Evolutionary conservation across 495 filamentous ascomycete species (phyloP), one percentile per base, ranked within the genome.

Genomic region (Penicillium antarcticum): DNA sequence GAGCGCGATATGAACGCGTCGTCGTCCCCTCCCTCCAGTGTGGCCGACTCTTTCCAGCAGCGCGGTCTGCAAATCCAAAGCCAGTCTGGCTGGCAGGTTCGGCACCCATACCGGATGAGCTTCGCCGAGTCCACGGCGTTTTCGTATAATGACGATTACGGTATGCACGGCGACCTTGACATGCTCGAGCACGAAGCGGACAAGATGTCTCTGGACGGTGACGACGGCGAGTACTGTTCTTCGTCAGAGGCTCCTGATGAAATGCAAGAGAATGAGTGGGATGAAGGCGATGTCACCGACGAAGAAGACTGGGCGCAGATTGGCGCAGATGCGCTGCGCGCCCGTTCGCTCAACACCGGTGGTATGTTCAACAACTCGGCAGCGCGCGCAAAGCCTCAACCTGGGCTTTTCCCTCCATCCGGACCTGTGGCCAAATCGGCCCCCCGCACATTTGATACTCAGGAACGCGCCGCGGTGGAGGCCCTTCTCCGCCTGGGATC

Each of bases 261-360:
- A 36, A 60, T 75, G n/a, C 72, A 57, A 16, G 83, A 83, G 47
- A 84, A 86, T 26, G 78, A 87, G 60, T 76, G 77, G 58, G 81
- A 87, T 62, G 83, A 89, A 48, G 86, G 87, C 57, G 89, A 95
- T 63, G 79, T 85, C 45, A 97, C 94, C n/a, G 94, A 98, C 68
- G 91, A 96, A 56, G 94, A 98, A 67, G 92, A 98, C 72, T 96
- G 91, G 91, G 91, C 89, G 17, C 83, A 86, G 48, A 89, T 96
- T 40, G 92, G 91, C 23, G 88, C 92, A 17, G 89, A 85, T 17
- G 86, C 90, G 39, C 79, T 96, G 52, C 85, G 92, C 45, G 85
- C 87, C 36, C 82, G 79, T 12, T 90, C 86, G 36, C 79, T 86
- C 46, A 74, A 68, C 51, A 61, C 50, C 23, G 57, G 60, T 11